Base-by-base conservation (phyloP, 1,284 basidiomycete species). In the Xerocomus cyaneibrunnescens region DNA sequence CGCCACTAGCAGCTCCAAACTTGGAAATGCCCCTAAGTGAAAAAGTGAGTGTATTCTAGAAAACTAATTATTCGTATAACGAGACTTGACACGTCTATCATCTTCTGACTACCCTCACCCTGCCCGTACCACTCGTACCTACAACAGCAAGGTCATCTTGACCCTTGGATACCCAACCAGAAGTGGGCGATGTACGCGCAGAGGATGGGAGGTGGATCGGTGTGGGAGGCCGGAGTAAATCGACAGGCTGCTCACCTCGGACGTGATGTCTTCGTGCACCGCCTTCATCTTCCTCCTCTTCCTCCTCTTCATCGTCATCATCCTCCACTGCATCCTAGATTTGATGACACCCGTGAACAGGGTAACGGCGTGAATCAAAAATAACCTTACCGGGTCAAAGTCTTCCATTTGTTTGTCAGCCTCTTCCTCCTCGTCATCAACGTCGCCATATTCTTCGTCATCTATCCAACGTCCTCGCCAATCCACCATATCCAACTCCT, bases 381-480 rank as follows among this genome's bases (percentile, higher is more conserved):
- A n/a, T 17, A 35, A 9, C n/a, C 81, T 58, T 68, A 90, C 87
- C 45, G 84, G 83, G 71, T 89, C 88, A 69, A 90, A 90, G 62
- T 89, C 86, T 65, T 89, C 88, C 87, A 89, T 89, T 47, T 80
- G 84, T 54, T 84, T 76, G 62, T 89, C 87, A 56, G 75, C 80
- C 48, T 81, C 83, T 21, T 79, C 79, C 3, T 83, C 83, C 21
- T 79, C 80, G 3, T 83, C 83, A 30, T 85, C 84, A 13, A 81
- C 76, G 16, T 79, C 78, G 21, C 75, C 73, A 19, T 83, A 82
- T 45, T 87, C 85, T 50, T 87, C 84, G 47, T 87, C 88, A 45
- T 87, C 84, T 59, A 92, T 84, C 90, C 91, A 95, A 48, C 88
- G 75, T 10, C 93, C 92, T 57, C 87, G 78, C 83, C 84, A 89